Base-by-base conservation (phyloP, 2,329 filamentous ascomycete species). In the Nothomitra cinnamomea region DNA sequence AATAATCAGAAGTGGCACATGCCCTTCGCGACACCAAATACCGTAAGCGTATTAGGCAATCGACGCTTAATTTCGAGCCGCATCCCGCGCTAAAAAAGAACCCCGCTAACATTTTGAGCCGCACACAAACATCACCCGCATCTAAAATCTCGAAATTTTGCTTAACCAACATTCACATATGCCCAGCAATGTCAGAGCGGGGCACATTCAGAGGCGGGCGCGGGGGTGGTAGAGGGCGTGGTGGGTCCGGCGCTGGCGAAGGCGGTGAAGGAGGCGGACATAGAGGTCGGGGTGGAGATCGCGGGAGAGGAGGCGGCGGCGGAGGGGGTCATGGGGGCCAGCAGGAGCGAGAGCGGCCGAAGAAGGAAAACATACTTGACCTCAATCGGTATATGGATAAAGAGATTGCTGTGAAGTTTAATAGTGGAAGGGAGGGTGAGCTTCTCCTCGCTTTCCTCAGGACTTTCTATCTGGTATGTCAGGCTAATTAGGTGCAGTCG, bases 281-380 rank as follows among this genome's bases (percentile, higher is more conserved):
- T 66, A 70, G 73, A 61, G 72, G 73, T 61, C 70, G 73, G 57
- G 69, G 73, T 56, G 66, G 70, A 53, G 67, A 69, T 36, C 66
- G 66, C 51, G 61, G 67, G 57, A 66, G 67, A 60, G 70, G 68
- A 10, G 64, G 70, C 47, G 67, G 71, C 58, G 69, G 72, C 57
- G 67, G 71, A 61, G 69, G 71, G n/a, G 65, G 69, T 52, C 65
- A 70, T 57, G 76, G 71, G 55, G 70, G 67, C 55, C 68, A 63
- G 62, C n/a, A 62, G 63, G 52, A 62, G 67, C 17, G 62, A 67
- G 7, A 69, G 69, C 51, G 67, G 62, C 87, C 88, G 57, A 95
- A 95, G 80, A 96, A 96, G 75, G 92, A 98, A 70, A 96, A 95
- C 67, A 98, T 98, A 62, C 79, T 98, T 53, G 90, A 98, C 65